A percentile compares a stretch with the other conserved stretches of the same genome.
Conservation (phyloP, 2,329 filamentous ascomycete species). For the Aspergillus ustus region DNA sequence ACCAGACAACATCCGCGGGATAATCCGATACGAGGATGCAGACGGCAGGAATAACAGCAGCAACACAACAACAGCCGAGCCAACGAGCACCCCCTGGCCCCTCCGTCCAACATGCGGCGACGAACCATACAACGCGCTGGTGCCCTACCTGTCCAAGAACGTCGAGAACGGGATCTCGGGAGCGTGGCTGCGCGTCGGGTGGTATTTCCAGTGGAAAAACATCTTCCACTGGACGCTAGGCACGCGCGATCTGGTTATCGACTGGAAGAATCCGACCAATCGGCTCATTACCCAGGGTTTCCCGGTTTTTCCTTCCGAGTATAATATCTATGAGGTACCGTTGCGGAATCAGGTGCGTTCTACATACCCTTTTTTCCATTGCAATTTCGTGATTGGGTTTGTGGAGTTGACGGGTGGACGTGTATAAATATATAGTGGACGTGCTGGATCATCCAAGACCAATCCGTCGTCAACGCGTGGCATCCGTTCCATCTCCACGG, state of each 20-base stretch:
- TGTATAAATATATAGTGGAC: slow-evolving; percentile 14
- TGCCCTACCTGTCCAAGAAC: not conserved
- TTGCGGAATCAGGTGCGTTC: not conserved
- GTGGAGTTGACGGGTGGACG: too few relatives aligned
- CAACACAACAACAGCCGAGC: not conserved
- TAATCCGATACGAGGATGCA: not conserved
- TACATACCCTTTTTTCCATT: too few relatives aligned
- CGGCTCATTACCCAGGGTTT: not conserved
- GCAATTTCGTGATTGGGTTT: too few relatives aligned
- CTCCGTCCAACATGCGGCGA: not conserved
- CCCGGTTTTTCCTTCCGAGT: not conserved
- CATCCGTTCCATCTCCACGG: slow-evolving; percentile 55
- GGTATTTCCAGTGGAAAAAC: not conserved
- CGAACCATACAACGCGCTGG: not conserved
- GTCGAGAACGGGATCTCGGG: not conserved
- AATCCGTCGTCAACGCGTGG: slow-evolving; percentile 27
- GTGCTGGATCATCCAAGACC: slow-evolving; percentile 22
- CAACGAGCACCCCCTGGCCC: not conserved
- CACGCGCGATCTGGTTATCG: not conserved
- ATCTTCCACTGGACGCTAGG: not conserved
- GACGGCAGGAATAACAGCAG: not conserved
- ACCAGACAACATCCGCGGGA: not conserved
- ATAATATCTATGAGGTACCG: slow-evolving; percentile 2
- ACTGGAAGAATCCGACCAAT: not conserved
- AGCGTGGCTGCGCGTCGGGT: not conserved